phyloP scores from a whole-genome alignment of 257 asterid species.

The Nicotiana tomentosiformis region DNA sequence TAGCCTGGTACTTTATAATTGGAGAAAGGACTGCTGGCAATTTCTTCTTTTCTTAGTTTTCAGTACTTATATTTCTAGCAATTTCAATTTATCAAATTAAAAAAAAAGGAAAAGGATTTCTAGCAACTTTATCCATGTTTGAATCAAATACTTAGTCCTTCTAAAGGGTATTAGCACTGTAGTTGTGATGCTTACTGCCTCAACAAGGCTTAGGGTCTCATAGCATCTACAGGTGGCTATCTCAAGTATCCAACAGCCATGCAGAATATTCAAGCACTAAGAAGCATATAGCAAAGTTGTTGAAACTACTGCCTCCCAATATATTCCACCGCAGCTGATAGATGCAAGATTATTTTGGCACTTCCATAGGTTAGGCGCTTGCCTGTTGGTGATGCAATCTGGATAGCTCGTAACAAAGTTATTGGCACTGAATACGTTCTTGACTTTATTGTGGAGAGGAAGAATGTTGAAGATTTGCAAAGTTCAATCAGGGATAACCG shows the following conservation, averaged over 20 bases:
- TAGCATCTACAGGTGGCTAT: not conserved
- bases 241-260: not conserved
- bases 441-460: slow-evolving; percentile 96
- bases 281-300: not conserved
- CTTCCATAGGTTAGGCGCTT: slow-evolving; percentile 65
- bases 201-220: not conserved
- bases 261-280: not conserved
- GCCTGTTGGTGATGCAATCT: slow-evolving; percentile 94
- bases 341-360: not conserved
- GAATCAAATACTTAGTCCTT: not conserved
- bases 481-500: slow-evolving; percentile 85
- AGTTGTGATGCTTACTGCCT: not conserved
- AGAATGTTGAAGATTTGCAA: slow-evolving; percentile 90
- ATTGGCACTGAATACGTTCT: slow-evolving; percentile 72
- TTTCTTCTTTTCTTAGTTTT: not conserved
- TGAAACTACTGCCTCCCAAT: not conserved
- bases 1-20: not conserved
- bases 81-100: not conserved
- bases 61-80: not conserved
- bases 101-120: not conserved
- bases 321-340: not conserved
- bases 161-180: not conserved
- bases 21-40: not conserved
- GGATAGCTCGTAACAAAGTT: slow-evolving; percentile 84
- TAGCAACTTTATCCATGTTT: not conserved